Evolutionary conservation across 345 rosid genomes (phyloP), one percentile per base, ranked within the genome.

Genomic region (Sonneratia caseolaris): DNA sequence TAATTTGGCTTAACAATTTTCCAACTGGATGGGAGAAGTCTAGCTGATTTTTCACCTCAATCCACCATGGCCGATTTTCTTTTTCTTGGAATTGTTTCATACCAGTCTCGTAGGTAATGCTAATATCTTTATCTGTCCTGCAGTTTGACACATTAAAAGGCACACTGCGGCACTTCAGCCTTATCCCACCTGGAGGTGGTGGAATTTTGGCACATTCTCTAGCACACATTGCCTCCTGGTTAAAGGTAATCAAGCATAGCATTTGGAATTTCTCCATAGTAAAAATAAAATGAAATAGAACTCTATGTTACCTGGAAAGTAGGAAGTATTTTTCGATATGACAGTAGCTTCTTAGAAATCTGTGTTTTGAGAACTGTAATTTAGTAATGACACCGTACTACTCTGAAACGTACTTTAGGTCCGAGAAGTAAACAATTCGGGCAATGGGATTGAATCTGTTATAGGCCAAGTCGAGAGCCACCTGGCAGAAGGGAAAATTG

Each of bases 111-210:
- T 57, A 57, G 35, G 21, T n/a, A 57, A 57, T 57, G 13, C 64
- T 57, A 57, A 57, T 57, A 3, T 35, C 19, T 62, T 24, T 62
- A 4, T 62, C 9, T 32, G 5, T 62, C 37, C 72, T 77, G 69
- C 88, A 92, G 98, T 92, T 96, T 70, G 86, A 89, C 70, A 76
- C 84, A 71, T 79, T 96, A 83, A 91, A 89, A 82, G 93, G 95
- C 70, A 83, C 86, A 42, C 83, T 91, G 18, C 81, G 91, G 77
- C 99, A 96, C 80, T 93, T 83, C 84, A 89, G 90, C 79, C 85
- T 96, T 73, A 86, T 92, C 75, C 98, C 97, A 75, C 86, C 88
- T 2, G 97, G 95, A 71, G 98, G 99, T 0, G 91, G 96, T 40
- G 92, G 96, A 76, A 84, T 92, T 77, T 75, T 89, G 80, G 82